phyloP scores from a whole-genome alignment of 2,329 filamentous ascomycete genomes.

The Microsporum ferrugineum region DNA sequence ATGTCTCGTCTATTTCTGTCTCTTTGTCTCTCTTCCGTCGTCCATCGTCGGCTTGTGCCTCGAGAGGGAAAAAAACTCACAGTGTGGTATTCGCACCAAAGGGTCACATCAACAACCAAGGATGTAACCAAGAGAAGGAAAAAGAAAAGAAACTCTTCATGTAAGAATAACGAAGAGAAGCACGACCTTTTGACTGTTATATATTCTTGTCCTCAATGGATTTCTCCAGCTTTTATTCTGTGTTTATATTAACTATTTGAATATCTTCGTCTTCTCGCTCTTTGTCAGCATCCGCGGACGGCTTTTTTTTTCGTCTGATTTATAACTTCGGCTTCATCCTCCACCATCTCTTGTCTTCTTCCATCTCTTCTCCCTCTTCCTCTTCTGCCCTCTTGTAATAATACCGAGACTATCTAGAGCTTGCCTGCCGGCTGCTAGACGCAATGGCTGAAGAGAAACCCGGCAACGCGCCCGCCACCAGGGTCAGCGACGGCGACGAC shows the following conservation, averaged over 20 bases:
- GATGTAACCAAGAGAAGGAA: too few species aligned
- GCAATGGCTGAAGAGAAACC: conserved; percentile 1
- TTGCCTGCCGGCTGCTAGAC: not conserved
- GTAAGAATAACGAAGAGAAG: too few species aligned
- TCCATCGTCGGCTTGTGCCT: too few species aligned
- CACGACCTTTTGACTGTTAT: not conserved
- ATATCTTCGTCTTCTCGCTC: not conserved
- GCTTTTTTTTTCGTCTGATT: not conserved
- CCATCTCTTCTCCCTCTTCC: not conserved
- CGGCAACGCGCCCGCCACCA: not conserved
- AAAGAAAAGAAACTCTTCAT: too few species aligned
- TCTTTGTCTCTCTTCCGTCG: too few species aligned
- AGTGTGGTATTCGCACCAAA: too few species aligned
- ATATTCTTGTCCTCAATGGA: not conserved
- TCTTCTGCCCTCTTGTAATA: not conserved
- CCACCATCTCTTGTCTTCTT: not conserved
- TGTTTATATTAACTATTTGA: too few species aligned
- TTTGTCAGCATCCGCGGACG: not conserved
- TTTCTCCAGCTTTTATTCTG: too few species aligned
- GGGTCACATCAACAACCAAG: too few species aligned
- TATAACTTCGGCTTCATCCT: not conserved
- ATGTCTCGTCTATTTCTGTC: too few species aligned
- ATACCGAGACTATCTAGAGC: not conserved
- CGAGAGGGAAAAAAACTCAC: too few species aligned
- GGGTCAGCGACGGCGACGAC: not conserved